Conservation (phyloP, 78 protist species). For the Chrysochromulina parva region DNA sequence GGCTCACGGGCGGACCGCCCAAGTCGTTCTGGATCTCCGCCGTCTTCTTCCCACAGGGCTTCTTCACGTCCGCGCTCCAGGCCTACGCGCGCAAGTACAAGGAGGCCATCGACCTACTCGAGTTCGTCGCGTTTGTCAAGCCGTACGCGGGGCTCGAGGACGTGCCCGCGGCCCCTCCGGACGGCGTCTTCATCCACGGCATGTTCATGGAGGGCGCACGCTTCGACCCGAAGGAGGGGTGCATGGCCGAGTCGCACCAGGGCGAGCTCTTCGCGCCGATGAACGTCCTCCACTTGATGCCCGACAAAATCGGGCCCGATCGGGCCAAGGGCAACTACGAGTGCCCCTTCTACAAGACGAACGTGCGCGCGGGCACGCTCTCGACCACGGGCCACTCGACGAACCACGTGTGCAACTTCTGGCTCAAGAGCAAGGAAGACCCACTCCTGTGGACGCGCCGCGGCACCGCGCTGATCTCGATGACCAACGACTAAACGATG, state of each 20-base stretch:
- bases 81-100: constrained; percentile 49
- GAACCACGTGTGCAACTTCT: constrained; percentile 35
- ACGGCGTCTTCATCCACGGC: constrained; percentile 53
- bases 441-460: constrained; percentile 41
- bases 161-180: constrained; percentile 49
- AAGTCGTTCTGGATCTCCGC: constrained; percentile 55
- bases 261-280: constrained; percentile 25
- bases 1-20: constrained; percentile 64
- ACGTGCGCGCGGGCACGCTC: constrained; percentile 66
- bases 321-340: constrained; percentile 25
- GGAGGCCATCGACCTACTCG: constrained; percentile 60
- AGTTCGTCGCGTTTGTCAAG: constrained; percentile 40
- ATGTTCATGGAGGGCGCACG: constrained; percentile 54
- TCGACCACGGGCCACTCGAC: constrained; percentile 49
- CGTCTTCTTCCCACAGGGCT: constrained; percentile 72
- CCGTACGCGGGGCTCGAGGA: constrained; percentile 39
- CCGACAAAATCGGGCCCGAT: constrained; percentile 36
- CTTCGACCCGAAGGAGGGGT: background rate
- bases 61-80: constrained; percentile 71
- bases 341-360: constrained; percentile 82
- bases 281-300: background rate
- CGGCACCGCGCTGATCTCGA: constrained; percentile 36
- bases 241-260: constrained; percentile 31
- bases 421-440: background rate
- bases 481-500: constrained; percentile 24